These are phyloP conservation scores for Isochrysis galbana DNA, from an alignment of 78 protist species.

Conservation along the genomic window DNA sequence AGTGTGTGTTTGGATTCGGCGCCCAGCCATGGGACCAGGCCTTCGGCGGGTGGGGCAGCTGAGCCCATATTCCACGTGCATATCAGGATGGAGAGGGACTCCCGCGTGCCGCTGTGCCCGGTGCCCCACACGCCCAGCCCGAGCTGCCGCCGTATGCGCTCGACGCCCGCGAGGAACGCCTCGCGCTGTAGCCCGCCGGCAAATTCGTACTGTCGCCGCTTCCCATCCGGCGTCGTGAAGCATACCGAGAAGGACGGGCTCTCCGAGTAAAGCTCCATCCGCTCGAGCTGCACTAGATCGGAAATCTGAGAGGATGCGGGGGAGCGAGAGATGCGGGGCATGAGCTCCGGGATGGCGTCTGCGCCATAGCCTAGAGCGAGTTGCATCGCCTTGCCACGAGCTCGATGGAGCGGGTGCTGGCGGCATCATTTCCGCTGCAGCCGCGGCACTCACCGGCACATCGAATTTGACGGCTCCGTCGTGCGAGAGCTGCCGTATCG, in stretches of 20 bases:
- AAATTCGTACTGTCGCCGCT: neutral
- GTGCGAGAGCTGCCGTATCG: neutral
- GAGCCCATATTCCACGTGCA: neutral
- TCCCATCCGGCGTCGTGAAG: too few relatives aligned
- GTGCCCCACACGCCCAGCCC: neutral
- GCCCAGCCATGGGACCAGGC: neutral
- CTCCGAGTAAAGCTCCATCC: neutral
- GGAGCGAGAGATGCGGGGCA: too few relatives aligned
- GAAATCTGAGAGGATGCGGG: too few relatives aligned
- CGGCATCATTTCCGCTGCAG: neutral
- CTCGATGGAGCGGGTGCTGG: neutral
- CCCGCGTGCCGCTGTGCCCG: too few relatives aligned
- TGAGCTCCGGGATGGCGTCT: too few relatives aligned
- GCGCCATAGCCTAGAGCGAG: too few relatives aligned
- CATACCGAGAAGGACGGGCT: neutral
- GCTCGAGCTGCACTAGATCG: too few relatives aligned
- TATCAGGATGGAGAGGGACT: too few relatives aligned
- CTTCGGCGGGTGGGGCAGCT: neutral
- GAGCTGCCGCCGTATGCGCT: neutral
- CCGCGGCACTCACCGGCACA: neutral
- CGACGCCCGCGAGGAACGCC: neutral
- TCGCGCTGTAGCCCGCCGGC: neutral
- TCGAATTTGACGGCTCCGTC: neutral
- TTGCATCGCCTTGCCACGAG: too few relatives aligned
- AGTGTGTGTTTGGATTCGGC: neutral